Evolutionary conservation across 345 rosid species (phyloP), one percentile per base, ranked within the genome.

Genomic region (Erucastrum elatum): DNA sequence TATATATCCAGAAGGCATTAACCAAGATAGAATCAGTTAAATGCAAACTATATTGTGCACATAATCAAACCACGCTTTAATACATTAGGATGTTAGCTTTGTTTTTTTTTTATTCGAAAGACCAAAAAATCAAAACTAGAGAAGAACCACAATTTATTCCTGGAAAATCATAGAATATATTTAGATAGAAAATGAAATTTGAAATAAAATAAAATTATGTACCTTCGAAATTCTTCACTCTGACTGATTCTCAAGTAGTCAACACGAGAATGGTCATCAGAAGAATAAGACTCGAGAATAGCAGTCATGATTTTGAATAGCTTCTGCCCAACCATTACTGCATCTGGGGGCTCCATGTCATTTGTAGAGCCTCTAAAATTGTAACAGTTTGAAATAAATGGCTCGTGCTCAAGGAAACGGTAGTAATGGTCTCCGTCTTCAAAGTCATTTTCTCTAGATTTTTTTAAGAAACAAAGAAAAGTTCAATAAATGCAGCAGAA

Each of bases 141-240:
- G 21, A 21, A 21, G 21, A 21, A 21, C 21, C 21, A 21, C 21
- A 21, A 21, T 21, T 21, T 21, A 21, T 21, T 21, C 21, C 21
- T 21, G 21, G 21, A 21, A 21, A 21, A 21, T 21, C 21, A 21
- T 21, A 21, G 21, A 21, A 21, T 21, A 21, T 21, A 21, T 21
- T 21, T 21, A 21, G 21, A 21, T 21, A 21, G 21, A 21, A 21
- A 21, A 21, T 21, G 21, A 31, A 31, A 31, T 21, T 21, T 21
- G 34, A 31, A 31, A 31, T 3, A 62, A 63, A 63, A 1, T 21
- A 3, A 37, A 65, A 13, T 7, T 37, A 9, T 53, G 53, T 84
- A 93, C 98, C 98, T 93, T 34, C 98, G 77, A 68, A 93, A 93
- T 75, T 93, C 98, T 68, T 91, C 98, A 49, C 93, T 86, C 72